Percentiles rank a stretch among this genome's conserved stretches.
Evolutionary conservation across 1,284 basidiomycete species (phyloP).

Genomic region (Bondarzewia mesenterica): DNA sequence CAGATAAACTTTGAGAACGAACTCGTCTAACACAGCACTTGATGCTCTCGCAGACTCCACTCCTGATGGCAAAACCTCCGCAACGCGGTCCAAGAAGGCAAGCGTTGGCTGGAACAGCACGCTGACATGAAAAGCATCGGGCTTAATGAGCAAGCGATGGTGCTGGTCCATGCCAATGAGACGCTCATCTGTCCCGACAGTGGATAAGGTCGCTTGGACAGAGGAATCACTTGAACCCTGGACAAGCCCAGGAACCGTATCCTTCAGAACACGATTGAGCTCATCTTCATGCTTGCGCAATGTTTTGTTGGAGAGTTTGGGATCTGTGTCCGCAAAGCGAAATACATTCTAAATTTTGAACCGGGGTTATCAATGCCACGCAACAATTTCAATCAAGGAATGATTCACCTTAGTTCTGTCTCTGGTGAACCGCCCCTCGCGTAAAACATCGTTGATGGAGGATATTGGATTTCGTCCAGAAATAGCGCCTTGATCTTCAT

Average conservation of each 20-base stretch:
- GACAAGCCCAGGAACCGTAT: slow-evolving; percentile 92
- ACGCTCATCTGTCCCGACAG: slow-evolving; percentile 62
- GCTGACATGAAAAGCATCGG: slow-evolving; percentile 93
- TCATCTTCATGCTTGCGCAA: slow-evolving; percentile 81
- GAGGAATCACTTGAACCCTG: slow-evolving; percentile 56
- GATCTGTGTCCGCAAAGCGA: slow-evolving; percentile 84
- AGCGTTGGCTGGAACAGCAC: slow-evolving; percentile 92
- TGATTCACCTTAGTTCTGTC: slow-evolving; percentile 68
- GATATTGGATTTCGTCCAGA: slow-evolving; percentile 81
- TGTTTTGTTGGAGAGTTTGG: slow-evolving; percentile 58
- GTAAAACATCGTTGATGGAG: slow-evolving; percentile 91
- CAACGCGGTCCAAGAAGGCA: slow-evolving; percentile 72
- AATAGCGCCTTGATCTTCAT: slow-evolving; percentile 75
- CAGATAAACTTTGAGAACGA: slow-evolving; percentile 88
- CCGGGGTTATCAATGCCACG: neutral
- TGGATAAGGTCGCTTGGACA: slow-evolving; percentile 53
- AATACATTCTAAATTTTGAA: slow-evolving; percentile 61
- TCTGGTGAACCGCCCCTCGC: slow-evolving; percentile 72
- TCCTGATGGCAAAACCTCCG: slow-evolving; percentile 68
- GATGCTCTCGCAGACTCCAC: slow-evolving; percentile 66
- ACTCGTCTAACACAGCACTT: slow-evolving; percentile 82
- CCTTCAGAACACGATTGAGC: slow-evolving; percentile 76
- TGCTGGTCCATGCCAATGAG: slow-evolving; percentile 64
- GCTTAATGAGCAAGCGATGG: slow-evolving; percentile 81
- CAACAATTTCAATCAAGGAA: neutral